Conservation (phyloP, 1,284 basidiomycete species). For the Rhodotorula mucilaginosa region DNA sequence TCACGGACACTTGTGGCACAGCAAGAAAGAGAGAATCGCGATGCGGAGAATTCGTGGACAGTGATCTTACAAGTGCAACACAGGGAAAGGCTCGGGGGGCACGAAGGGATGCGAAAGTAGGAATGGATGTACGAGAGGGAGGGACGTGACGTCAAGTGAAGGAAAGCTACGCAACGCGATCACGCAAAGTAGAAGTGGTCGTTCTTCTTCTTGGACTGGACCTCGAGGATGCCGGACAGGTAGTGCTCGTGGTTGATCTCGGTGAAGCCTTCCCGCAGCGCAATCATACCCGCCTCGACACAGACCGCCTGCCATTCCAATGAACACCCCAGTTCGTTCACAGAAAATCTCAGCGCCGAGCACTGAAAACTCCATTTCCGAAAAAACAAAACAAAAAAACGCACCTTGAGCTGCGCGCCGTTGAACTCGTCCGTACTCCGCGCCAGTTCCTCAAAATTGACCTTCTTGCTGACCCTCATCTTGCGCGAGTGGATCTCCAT, state of each 20-base stretch:
- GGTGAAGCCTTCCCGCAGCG: constrained; percentile 87
- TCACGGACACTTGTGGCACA: too few species aligned
- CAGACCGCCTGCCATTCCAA: constrained; percentile 67
- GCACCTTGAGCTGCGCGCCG: constrained; percentile 59
- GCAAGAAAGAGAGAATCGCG: too few species aligned
- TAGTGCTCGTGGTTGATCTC: constrained; percentile 89
- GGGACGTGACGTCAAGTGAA: not conserved
- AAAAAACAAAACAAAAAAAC: too few species aligned
- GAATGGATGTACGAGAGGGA: not conserved
- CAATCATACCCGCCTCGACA: constrained; percentile 98
- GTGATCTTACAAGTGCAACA: constrained; percentile 7
- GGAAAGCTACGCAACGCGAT: not conserved
- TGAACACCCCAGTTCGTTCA: accelerated
- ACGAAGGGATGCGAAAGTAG: not conserved
- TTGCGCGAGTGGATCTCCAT: constrained; percentile 84
- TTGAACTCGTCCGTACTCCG: constrained; percentile 75
- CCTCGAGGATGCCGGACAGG: constrained; percentile 80
- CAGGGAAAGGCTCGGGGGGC: not conserved
- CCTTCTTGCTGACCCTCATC: constrained; percentile 74
- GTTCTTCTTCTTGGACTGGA: constrained; percentile 97
- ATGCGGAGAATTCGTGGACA: too few species aligned
- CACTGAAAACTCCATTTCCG: too few species aligned
- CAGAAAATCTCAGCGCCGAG: not conserved
- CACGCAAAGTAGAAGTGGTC: constrained; percentile 79
- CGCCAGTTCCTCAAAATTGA: constrained; percentile 74